Evolutionary conservation across 169 alveolate species (phyloP).

Genomic region (Babesia divergens): DNA sequence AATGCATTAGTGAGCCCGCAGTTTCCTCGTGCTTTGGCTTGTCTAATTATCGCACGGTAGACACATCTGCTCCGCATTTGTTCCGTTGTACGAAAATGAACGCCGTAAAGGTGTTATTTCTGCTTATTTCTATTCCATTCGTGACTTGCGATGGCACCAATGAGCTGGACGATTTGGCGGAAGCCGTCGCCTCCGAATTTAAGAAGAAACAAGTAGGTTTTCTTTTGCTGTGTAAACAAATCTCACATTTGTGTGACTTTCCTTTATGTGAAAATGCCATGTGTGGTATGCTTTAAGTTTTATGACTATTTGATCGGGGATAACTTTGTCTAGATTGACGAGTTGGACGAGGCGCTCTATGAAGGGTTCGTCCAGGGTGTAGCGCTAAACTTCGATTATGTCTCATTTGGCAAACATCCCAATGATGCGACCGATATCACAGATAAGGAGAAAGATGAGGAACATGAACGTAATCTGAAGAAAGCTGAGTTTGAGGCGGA

Average conservation of each 20-base stretch:
- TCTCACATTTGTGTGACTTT: neutral
- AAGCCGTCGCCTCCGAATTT: conserved; percentile 21
- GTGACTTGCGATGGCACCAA: neutral
- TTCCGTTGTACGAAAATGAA: too few relatives aligned
- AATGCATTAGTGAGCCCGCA: too few relatives aligned
- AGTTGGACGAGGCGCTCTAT: conserved; percentile 53
- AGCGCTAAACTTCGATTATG: conserved; percentile 62
- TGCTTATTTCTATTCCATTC: neutral
- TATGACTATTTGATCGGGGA: neutral
- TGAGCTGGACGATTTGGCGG: conserved; percentile 10
- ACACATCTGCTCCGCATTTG: too few relatives aligned
- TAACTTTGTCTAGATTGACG: conserved; percentile 8
- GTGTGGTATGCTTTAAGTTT: neutral
- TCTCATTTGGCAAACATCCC: conserved; percentile 37
- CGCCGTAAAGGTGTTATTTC: neutral
- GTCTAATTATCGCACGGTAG: too few relatives aligned
- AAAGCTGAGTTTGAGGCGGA: conserved; percentile 57
- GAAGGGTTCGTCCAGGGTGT: conserved; percentile 58
- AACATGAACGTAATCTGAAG: conserved; percentile 31
- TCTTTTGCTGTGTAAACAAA: neutral
- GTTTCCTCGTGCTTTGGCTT: too few relatives aligned
- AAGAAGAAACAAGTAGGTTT: conserved; percentile 9
- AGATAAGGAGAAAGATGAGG: conserved; percentile 8
- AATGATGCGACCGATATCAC: neutral
- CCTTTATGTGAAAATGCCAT: neutral